Evolutionary conservation across 2,329 filamentous ascomycete species (phyloP).

Genomic region (Botryotinia calthae): DNA sequence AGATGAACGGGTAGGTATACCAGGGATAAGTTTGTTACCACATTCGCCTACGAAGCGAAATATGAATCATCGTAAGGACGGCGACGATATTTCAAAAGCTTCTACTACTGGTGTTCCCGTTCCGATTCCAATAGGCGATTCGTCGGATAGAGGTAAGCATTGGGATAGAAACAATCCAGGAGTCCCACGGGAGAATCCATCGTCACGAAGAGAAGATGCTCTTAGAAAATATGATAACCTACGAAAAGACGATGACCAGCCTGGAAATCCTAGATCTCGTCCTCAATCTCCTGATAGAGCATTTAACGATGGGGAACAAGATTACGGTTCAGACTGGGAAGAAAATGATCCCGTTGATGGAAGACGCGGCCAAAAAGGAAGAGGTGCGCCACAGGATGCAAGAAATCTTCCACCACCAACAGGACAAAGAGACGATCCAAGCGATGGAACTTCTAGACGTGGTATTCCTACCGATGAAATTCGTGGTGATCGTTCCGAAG

Average conservation of each 20-base stretch:
- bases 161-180: background rate
- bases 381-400: background rate
- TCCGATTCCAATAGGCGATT: background rate
- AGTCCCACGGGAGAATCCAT: background rate
- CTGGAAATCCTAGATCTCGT: background rate
- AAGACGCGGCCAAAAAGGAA: background rate
- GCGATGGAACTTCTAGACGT: background rate
- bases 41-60: conserved; percentile 1
- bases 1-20: background rate
- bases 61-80: background rate
- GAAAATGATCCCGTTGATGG: background rate
- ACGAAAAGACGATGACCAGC: background rate
- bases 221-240: background rate
- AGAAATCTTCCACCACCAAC: background rate
- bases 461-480: background rate
- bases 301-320: background rate
- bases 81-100: background rate
- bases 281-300: background rate
- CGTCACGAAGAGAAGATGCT: background rate
- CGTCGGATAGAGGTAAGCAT: background rate
- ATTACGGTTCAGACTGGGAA: background rate
- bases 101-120: background rate
- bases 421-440: background rate
- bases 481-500: background rate
- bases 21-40: background rate